These are phyloP conservation scores for Blepharisma stoltei DNA, from an alignment of 73 alveolate species.

Conservation along the genomic window DNA sequence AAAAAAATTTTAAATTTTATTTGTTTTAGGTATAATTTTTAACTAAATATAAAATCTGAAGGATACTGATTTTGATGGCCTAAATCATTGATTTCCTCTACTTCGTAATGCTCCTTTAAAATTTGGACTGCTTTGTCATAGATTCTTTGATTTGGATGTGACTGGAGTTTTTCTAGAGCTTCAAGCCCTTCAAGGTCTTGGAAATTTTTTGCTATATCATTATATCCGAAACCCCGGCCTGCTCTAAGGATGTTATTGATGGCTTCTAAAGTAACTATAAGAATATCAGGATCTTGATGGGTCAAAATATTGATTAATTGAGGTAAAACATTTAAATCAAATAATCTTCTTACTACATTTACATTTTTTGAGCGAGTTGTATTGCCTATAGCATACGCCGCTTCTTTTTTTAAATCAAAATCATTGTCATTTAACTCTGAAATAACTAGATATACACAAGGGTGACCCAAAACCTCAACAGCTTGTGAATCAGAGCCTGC, in stretches of 20 bases:
- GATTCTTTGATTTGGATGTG: neutral
- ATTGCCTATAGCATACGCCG: constrained; percentile 88
- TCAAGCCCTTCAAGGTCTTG: constrained; percentile 20
- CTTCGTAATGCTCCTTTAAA: neutral
- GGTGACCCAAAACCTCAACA: constrained; percentile 57
- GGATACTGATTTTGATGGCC: too few relatives aligned
- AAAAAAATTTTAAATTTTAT: too few relatives aligned
- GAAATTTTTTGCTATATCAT: neutral
- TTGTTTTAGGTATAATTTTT: too few relatives aligned
- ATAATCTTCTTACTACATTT: constrained; percentile 55
- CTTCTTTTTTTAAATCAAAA: constrained; percentile 57
- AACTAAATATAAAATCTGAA: too few relatives aligned
- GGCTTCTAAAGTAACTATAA: constrained; percentile 88
- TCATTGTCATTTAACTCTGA: constrained; percentile 61
- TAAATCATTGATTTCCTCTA: constrained; percentile 7
- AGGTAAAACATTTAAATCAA: constrained; percentile 67
- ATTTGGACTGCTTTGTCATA: constrained; percentile 7
- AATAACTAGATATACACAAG: constrained; percentile 46
- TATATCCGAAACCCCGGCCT: constrained; percentile 43
- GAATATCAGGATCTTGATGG: constrained; percentile 61
- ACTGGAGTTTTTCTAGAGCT: neutral
- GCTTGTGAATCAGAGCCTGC: constrained; percentile 90
- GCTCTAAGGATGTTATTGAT: constrained; percentile 62
- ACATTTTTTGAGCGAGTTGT: constrained; percentile 72
- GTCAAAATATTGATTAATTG: constrained; percentile 50